Conservation (phyloP, 805 yeast species). For the Lipomyces starkeyi region DNA sequence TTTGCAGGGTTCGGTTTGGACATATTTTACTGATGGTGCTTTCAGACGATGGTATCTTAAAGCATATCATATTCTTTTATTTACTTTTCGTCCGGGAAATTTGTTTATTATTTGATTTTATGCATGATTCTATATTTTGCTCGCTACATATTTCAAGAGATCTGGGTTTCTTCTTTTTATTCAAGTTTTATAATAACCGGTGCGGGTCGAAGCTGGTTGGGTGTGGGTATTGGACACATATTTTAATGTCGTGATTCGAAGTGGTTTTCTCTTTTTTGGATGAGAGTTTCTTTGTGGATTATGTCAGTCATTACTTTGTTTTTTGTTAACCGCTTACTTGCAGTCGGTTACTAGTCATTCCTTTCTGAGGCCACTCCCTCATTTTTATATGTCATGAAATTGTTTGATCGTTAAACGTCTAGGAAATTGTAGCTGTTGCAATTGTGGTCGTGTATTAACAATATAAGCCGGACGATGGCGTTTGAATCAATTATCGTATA, state of each 20-base stretch:
- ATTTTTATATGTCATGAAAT: neutral
- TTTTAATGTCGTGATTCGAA: too few relatives aligned
- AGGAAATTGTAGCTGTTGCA: neutral
- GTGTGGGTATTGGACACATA: too few relatives aligned
- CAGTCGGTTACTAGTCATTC: neutral
- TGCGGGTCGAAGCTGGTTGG: too few relatives aligned
- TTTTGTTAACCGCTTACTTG: neutral
- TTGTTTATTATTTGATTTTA: neutral
- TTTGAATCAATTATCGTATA: neutral
- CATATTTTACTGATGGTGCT: neutral
- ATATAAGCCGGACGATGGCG: neutral
- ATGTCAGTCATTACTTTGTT: too few relatives aligned
- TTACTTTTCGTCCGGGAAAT: neutral
- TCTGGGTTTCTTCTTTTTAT: too few relatives aligned
- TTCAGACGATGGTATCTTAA: neutral
- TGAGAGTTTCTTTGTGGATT: neutral
- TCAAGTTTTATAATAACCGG: too few relatives aligned
- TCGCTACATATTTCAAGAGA: neutral
- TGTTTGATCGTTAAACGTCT: neutral
- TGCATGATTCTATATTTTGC: neutral
- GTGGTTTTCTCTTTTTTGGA: neutral
- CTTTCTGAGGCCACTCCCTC: neutral
- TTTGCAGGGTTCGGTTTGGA: neutral
- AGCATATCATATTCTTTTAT: neutral
- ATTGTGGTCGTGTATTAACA: neutral